Percentiles rank a stretch among this genome's conserved stretches.
Conservation (phyloP, 2,329 filamentous ascomycete species). For the Nothopassalora personata region DNA sequence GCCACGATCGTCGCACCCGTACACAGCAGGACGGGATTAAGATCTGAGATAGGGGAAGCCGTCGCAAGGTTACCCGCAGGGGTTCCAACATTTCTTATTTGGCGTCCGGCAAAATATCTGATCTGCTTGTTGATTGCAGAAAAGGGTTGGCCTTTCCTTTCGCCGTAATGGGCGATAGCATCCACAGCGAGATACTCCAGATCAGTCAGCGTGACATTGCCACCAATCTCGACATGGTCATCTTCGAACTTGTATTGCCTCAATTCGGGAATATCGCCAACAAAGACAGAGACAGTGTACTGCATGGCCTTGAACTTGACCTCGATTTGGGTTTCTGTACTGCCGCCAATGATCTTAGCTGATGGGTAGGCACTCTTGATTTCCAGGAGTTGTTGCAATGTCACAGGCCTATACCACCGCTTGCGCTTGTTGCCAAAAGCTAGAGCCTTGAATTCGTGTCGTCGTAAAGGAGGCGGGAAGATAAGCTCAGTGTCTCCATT, state of each 20-base stretch:
- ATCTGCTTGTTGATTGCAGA: constrained; percentile 89
- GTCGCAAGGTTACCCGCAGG: constrained; percentile 92
- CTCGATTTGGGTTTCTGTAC: constrained; percentile 96
- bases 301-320: constrained; percentile 95
- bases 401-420: constrained; percentile 87
- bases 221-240: constrained; percentile 82
- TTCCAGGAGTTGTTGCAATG: constrained; percentile 77
- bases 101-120: constrained; percentile 86
- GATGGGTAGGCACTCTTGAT: constrained; percentile 82
- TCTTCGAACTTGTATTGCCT: constrained; percentile 74
- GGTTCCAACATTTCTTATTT: constrained; percentile 96
- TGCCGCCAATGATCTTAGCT: constrained; percentile 92
- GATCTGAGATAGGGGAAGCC: constrained; percentile 90
- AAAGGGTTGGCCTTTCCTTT: constrained; percentile 69
- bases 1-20: constrained; percentile 77
- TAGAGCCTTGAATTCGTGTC: constrained; percentile 73
- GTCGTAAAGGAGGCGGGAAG: constrained; percentile 79
- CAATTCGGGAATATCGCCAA: constrained; percentile 88
- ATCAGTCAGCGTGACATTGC: constrained; percentile 88
- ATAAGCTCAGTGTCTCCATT: constrained; percentile 91
- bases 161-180: constrained; percentile 73
- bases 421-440: constrained; percentile 93
- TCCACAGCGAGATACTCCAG: constrained; percentile 78
- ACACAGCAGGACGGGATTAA: constrained; percentile 90
- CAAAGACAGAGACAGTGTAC: constrained; percentile 83